Evolutionary conservation across 768 basidiomycete species (phyloP), one percentile per base, ranked within the genome.

Genomic region (Hirschioporus abietinus): DNA sequence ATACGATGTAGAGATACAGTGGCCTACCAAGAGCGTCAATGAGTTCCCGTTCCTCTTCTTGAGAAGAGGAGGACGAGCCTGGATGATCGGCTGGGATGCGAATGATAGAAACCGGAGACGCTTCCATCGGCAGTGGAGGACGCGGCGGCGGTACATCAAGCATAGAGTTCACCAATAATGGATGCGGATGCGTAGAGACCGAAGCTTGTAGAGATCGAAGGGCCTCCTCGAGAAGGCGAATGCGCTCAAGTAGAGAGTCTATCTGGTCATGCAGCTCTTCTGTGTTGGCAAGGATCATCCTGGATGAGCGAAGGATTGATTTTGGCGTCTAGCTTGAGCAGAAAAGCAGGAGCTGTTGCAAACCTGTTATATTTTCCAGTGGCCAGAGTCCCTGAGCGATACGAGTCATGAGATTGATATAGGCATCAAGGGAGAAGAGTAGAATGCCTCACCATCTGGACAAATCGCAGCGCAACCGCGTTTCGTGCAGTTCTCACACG

Each of bases 401-500:
- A 34, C 23, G 30, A 25, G 25, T 25, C 60, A 25, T 61, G 25
- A 24, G 60, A 25, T 61, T 15, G 17, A 25, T 34, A 6, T 23
- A 61, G 60, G 9, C 12, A 25, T 25, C 30, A 61, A 15, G 60
- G 25, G 12, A 1, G 60, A 61, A 61, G 60, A 61, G 24, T 25
- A 34, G 20, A 18, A 61, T 25, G 2, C 24, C 69, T 60, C 69
- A 88, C 91, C 91, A 66, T 88, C 85, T n/a, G 91, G 91, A 76
- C 91, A 93, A 66, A 92, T 88, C 20, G 85, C 79, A 25, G 85
- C 86, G 71, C 90, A 92, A 35, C 91, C 91, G 71, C 90, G 81
- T 66, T 88, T 88, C 25, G 84, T 84, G 72, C 91, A 93, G 74
- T 86, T 91, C 76, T 88, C 88, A 76, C 91, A 93, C 12, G 91